These are phyloP conservation scores for Phlebopus sp. DNA, from an alignment of 1,284 basidiomycete genomes.

Conservation along the genomic window DNA sequence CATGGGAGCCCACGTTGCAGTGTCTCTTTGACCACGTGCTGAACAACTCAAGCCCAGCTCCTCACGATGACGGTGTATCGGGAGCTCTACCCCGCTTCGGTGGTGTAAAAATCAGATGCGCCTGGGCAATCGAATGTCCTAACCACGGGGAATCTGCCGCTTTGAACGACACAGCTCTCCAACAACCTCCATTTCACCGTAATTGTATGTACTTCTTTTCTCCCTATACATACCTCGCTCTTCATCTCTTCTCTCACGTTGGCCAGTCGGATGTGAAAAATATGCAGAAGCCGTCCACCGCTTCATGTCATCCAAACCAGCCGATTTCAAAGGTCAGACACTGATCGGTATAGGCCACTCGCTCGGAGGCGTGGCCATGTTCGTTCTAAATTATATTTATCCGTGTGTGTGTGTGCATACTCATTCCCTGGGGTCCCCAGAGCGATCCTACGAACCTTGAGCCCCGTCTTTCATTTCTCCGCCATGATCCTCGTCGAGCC, in stretches of 20 bases:
- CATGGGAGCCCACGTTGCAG: slow-evolving; percentile 55
- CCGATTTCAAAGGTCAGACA: slow-evolving; percentile 46
- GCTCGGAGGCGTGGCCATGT: slow-evolving; percentile 61
- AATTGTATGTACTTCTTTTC: slow-evolving; percentile 36
- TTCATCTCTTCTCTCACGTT: neutral
- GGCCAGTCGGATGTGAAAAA: slow-evolving; percentile 55
- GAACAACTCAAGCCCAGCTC: slow-evolving; percentile 13
- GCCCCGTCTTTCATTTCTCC: slow-evolving; percentile 41
- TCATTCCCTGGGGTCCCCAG: no score
- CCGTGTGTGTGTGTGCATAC: no score
- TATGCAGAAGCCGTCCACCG: slow-evolving; percentile 54
- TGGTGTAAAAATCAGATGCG: slow-evolving; percentile 41
- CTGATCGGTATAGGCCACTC: slow-evolving; percentile 63
- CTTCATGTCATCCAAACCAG: slow-evolving; percentile 43
- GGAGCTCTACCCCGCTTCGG: no score
- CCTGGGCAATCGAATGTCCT: slow-evolving; percentile 53
- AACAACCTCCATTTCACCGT: slow-evolving; percentile 41
- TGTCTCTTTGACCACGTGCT: slow-evolving; percentile 17
- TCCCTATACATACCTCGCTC: neutral
- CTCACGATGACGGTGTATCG: neutral
- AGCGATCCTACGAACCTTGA: slow-evolving; percentile 46
- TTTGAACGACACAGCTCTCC: slow-evolving; percentile 41
- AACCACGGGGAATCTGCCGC: slow-evolving; percentile 48
- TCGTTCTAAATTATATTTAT: slow-evolving; percentile 28
- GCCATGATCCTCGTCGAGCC: slow-evolving; percentile 56